These are phyloP conservation scores for Hypomyces rosellus DNA, from an alignment of 2,329 filamentous ascomycete species.

Conservation along the genomic window DNA sequence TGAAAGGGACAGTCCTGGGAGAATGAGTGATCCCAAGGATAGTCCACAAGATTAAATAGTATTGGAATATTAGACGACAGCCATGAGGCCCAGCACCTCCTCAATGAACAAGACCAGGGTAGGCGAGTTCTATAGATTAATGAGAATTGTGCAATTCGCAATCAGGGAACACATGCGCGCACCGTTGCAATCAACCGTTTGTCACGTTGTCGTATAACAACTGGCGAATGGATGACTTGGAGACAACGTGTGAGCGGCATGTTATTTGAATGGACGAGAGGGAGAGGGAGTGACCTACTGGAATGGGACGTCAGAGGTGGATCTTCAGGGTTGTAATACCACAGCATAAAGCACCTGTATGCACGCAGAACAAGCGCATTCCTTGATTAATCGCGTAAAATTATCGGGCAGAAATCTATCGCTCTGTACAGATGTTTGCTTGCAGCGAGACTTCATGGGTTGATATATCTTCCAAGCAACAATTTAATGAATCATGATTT, in stretches of 20 bases:
- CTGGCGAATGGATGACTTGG: conserved; percentile 5
- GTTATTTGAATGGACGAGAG: conserved; percentile 10
- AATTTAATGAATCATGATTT: too few relatives aligned
- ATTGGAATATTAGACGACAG: neutral
- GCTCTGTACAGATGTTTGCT: too few relatives aligned
- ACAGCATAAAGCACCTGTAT: neutral
- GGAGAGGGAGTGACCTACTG: neutral
- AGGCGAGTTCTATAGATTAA: neutral
- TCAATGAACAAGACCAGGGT: neutral
- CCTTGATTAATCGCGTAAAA: too few relatives aligned
- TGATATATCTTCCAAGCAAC: too few relatives aligned
- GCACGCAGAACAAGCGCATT: too few relatives aligned
- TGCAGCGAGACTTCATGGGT: too few relatives aligned
- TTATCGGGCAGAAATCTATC: too few relatives aligned
- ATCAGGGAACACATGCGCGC: neutral
- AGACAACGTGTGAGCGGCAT: conserved; percentile 11
- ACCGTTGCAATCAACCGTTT: conserved; percentile 4
- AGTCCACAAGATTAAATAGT: neutral
- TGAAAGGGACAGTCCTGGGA: neutral
- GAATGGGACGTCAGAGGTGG: neutral
- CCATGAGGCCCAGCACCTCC: conserved; percentile 1
- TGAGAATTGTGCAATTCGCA: neutral
- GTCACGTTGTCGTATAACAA: conserved; percentile 10
- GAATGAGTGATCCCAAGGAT: neutral
- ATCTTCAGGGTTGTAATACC: neutral